phyloP scores from a whole-genome alignment of 768 basidiomycete genomes.

The Mycena polygramma region DNA sequence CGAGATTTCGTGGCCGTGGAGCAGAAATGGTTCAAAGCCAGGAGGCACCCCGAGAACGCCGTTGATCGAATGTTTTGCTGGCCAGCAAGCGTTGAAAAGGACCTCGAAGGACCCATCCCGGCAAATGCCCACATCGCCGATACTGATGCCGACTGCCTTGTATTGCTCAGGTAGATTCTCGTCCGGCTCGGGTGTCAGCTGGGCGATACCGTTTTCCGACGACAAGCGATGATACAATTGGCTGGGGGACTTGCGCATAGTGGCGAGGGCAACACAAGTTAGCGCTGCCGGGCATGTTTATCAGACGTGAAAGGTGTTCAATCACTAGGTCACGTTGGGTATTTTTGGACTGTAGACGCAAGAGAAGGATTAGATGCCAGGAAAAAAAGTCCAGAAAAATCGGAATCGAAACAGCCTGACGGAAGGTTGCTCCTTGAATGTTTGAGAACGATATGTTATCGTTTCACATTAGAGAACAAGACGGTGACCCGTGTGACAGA shows the following conservation, averaged over 20 bases:
- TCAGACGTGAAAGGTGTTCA: no score
- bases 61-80: slow-evolving; percentile 15
- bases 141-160: slow-evolving; percentile 12
- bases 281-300: no score
- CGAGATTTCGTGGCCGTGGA: slow-evolving; percentile 1
- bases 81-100: slow-evolving; percentile 28
- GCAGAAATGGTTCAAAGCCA: slow-evolving; percentile 14
- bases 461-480: no score
- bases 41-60: slow-evolving; percentile 8
- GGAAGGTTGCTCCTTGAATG: no score
- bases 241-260: slow-evolving; percentile 21
- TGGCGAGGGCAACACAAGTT: no score
- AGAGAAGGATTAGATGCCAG: no score
- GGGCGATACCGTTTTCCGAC: slow-evolving; percentile 26
- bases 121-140: slow-evolving; percentile 25
- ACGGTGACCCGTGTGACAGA: no score
- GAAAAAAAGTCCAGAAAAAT: no score
- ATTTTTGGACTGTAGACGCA: no score
- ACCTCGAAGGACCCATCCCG: slow-evolving; percentile 24
- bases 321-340: no score
- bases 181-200: slow-evolving; percentile 27
- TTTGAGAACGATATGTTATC: no score
- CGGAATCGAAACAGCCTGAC: no score
- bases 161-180: slow-evolving; percentile 17
- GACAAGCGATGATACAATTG: slow-evolving; percentile 16